Base-by-base conservation (phyloP, 768 basidiomycete species). In the Auricularia sp. region DNA sequence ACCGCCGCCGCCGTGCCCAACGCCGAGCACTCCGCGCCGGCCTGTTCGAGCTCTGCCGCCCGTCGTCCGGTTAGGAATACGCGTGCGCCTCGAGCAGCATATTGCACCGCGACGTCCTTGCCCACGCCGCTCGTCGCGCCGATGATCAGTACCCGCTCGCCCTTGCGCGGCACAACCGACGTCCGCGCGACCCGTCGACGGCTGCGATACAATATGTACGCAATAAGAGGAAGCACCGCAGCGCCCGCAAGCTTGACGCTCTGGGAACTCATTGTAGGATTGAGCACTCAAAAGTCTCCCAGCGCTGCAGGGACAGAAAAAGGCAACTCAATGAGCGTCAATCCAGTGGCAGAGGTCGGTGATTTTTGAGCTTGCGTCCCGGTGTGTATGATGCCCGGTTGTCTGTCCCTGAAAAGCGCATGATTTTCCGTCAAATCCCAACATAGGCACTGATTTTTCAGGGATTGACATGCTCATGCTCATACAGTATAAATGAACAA, bases 101-200 rank as follows among this genome's bases (percentile, higher is more conserved):
- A 95, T 67, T 81, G 76, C 13, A 80, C 77, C 1, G 92, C 91
- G 54, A 95, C 77, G 3, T 82, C 78, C 54, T 82, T 80, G 1
- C 94, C 94, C 33, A 96, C 85, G 0, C 94, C 94, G 59, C 87
- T 87, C 1, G 90, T 89, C 1, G 88, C 92, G 4, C 94, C 94
- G 6, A 97, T 73, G 61, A 97, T 78, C 1, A 97, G 73, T 5
- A 94, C 88, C 0, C 91, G 84, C 71, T 96, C 94, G 2, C 78
- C 67, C 1, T 63, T 64, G n/a, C 72, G 76, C 7, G 77, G 70
- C 7, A 88, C 56, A 18, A 59, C 47, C 1, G 47, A 51, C 11
- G 18, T 18, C 18, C 47, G 47, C 6, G 18, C 21, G 18, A 18
- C 47, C 10, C 47, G 14, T 16, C 47, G 8, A 16, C 47, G 47